These are phyloP conservation scores for Coemansia sp. DNA, from an alignment of 192 early-diverging fungal genomes.

Conservation along the genomic window DNA sequence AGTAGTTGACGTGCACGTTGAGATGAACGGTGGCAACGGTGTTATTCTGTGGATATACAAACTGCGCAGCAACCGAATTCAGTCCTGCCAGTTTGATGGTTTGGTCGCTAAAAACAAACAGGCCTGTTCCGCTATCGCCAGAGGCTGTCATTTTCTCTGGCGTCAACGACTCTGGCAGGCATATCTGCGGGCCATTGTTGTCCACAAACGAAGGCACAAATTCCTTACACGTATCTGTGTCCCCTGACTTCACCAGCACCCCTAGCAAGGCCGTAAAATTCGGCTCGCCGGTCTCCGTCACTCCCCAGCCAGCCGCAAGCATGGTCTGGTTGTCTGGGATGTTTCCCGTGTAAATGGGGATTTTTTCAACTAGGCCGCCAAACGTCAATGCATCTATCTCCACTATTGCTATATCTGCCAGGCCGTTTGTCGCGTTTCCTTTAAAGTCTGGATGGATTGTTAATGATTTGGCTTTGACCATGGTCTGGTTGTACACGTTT, in stretches of 20 bases:
- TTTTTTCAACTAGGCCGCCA: conserved; percentile 1
- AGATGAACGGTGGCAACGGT: conserved; percentile 28
- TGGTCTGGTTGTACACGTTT: not conserved
- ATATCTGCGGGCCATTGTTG: conserved; percentile 15
- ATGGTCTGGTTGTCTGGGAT: conserved; percentile 1
- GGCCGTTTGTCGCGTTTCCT: not conserved
- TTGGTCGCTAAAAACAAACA: conserved; percentile 21
- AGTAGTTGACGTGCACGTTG: conserved; percentile 31
- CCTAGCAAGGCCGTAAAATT: not conserved
- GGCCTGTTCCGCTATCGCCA: conserved; percentile 35
- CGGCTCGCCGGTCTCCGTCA: not conserved
- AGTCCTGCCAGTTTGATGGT: conserved; percentile 26
- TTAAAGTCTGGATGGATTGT: conserved; percentile 2
- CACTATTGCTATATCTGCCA: conserved; percentile 15
- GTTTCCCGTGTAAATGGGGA: conserved; percentile 2
- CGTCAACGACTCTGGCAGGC: conserved; percentile 7
- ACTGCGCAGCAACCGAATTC: conserved; percentile 24
- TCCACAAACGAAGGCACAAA: conserved; percentile 4
- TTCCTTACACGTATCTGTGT: not conserved
- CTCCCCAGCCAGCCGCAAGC: conserved; percentile 20
- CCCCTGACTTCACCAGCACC: conserved; percentile 1
- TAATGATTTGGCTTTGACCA: not conserved
- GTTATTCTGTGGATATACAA: conserved; percentile 6
- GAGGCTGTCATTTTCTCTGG: conserved; percentile 26
- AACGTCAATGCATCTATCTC: not conserved